Percentiles rank a stretch among this genome's conserved stretches.
These are phyloP conservation scores for Anaeramoeba ignava DNA, from an alignment of 78 protist genomes.

Conservation along the genomic window DNA sequence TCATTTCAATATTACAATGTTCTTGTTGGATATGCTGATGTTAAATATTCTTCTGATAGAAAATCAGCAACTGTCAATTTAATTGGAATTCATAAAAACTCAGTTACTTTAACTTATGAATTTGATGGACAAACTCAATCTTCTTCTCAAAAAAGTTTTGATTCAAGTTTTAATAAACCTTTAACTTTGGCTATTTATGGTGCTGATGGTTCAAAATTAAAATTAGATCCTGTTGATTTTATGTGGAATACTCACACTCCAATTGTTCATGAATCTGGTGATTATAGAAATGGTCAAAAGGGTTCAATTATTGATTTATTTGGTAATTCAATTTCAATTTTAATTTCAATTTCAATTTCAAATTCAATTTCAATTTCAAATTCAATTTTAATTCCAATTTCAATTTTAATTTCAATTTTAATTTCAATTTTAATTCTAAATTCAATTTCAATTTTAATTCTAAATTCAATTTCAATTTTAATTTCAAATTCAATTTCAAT, in stretches of 20 bases:
- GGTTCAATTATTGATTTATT: not conserved
- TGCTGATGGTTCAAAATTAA: constrained; percentile 13
- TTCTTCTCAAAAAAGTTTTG: not conserved
- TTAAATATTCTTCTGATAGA: not conserved
- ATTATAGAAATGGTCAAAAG: not conserved
- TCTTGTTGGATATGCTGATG: not conserved
- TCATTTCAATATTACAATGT: not conserved
- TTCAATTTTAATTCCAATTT: too few relatives aligned
- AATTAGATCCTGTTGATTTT: constrained; percentile 16
- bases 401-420: too few relatives aligned
- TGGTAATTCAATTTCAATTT: too few relatives aligned
- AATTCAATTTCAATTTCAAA: too few relatives aligned
- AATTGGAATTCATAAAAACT: not conserved
- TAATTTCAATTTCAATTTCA: too few relatives aligned
- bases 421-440: too few relatives aligned
- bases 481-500: too few relatives aligned
- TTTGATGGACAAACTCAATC: not conserved
- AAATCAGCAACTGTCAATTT: not conserved
- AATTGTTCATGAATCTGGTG: not conserved
- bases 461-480: too few relatives aligned
- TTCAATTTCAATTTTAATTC: too few relatives aligned
- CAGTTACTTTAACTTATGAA: not conserved
- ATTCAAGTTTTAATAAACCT: not conserved
- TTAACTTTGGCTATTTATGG: not conserved
- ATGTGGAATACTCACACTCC: constrained; percentile 17